Base-by-base conservation (phyloP, 768 basidiomycete genomes). In the Fomitopsis pulvina region DNA sequence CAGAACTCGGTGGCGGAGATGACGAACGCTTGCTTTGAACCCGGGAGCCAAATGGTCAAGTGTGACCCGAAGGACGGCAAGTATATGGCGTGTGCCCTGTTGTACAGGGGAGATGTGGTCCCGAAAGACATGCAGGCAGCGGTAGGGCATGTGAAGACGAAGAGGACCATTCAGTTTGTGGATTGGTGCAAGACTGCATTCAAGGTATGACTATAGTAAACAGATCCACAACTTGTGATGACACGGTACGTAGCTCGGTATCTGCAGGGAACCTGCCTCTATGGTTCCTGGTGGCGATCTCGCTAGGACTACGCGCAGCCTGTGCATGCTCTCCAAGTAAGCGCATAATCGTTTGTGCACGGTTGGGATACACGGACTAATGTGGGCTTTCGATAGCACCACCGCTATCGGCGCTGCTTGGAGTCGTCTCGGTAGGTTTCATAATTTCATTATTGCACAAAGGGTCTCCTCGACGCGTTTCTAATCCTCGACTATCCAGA, bases 151-250 rank as follows among this genome's bases (percentile, higher is more conserved):
- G 91, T 98, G 76, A 96, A 94, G 79, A 97, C 93, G 50, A 97
- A 94, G 79, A 83, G 88, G 57, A 96, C 95, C 22, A 96, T 98
- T 63, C 93, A 95, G 63, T 96, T 95, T 66, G 94, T 97, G 54
- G 94, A 96, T 64, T 97, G 94, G 94, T 93, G 91, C 69, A 90
- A 90, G 30, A 98, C 95, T 63, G 95, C 94, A 54, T 95, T 94
- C 85, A 94, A 94, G 73, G 77, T 78, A 4, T 5, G 34, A 18
- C 14, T 4, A 24, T 37, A 10, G 7, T 28, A 45, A 6, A 18
- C 25, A 14, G 21, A 34, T 14, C 32, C n/a, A 22, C 20, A 22
- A 25, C 4, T n/a, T 12, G 18, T 45, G 12, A 10, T 48, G 37
- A 27, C 43, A 37, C 37, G 9, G 28, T 58, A 47, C 67, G 60